Conservation (phyloP, 228 moss, liverwort and hornwort genomes). For the Sphagnum magellanicum region DNA sequence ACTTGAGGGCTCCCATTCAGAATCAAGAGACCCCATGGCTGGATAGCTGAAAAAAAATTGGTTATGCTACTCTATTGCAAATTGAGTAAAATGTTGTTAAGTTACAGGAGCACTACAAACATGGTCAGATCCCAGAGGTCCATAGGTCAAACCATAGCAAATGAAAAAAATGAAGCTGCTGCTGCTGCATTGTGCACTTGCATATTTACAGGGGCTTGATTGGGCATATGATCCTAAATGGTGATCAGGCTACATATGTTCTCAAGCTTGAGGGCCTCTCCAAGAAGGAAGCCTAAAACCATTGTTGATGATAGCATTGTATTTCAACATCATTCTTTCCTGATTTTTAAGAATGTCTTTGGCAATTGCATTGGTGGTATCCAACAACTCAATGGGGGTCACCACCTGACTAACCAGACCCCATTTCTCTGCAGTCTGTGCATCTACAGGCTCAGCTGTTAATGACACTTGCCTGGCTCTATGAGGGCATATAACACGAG, state of each 20-base stretch:
- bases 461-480: conserved; percentile 39
- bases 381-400: conserved; percentile 30
- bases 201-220: too few species aligned
- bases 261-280: conserved; percentile 70
- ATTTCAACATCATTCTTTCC: conserved; percentile 47
- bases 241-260: conserved; percentile 28
- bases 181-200: neutral
- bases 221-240: too few species aligned
- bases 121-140: too few species aligned
- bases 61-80: neutral
- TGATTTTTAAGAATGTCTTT: conserved; percentile 70
- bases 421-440: conserved; percentile 42
- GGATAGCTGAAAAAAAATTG: too few species aligned
- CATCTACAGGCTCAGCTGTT: conserved; percentile 31
- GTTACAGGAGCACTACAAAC: neutral
- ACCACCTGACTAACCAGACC: conserved; percentile 53
- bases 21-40: neutral
- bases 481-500: conserved; percentile 33
- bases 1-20: neutral
- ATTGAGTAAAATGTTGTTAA: neutral
- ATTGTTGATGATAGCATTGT: conserved; percentile 79
- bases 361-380: conserved; percentile 36
- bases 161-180: neutral
- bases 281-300: conserved; percentile 67
- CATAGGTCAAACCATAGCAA: neutral